These are phyloP conservation scores for Wilcoxina mikolae DNA, from an alignment of 495 filamentous ascomycete species.

Conservation along the genomic window DNA sequence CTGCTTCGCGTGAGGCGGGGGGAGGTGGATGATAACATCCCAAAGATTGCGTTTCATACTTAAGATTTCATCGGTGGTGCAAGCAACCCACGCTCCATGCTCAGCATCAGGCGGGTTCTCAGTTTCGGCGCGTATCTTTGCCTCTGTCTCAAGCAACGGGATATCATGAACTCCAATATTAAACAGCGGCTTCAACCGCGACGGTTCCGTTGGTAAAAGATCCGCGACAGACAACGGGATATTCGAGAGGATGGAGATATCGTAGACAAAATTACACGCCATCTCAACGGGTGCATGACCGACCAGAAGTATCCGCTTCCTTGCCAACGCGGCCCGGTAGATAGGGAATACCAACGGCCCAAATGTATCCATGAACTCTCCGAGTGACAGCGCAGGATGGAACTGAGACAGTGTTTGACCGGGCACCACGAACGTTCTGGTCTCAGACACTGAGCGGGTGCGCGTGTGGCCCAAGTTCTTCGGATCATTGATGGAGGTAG, in stretches of 20 bases:
- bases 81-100: constrained; percentile 71
- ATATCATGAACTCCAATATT: constrained; percentile 88
- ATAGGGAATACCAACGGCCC: constrained; percentile 84
- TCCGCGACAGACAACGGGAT: constrained; percentile 50
- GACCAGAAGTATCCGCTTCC: constrained; percentile 77
- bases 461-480: constrained; percentile 33
- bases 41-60: constrained; percentile 71
- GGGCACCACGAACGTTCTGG: constrained; percentile 44
- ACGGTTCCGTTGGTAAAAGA: constrained; percentile 44
- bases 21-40: constrained; percentile 72
- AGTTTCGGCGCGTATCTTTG: constrained; percentile 13
- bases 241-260: constrained; percentile 77
- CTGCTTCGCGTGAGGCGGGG: constrained; percentile 45
- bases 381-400: constrained; percentile 75
- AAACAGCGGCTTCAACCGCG: constrained; percentile 72
- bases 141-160: constrained; percentile 48
- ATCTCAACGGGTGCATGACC: constrained; percentile 68
- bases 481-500: background rate
- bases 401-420: constrained; percentile 52
- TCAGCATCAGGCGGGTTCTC: constrained; percentile 32
- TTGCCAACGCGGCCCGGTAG: constrained; percentile 71
- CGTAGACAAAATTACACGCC: constrained; percentile 84
- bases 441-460: constrained; percentile 46
- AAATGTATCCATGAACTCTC: constrained; percentile 60
- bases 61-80: constrained; percentile 85